phyloP scores from a whole-genome alignment of 768 basidiomycete species.

The Chalciporus pseudorubinellus region DNA sequence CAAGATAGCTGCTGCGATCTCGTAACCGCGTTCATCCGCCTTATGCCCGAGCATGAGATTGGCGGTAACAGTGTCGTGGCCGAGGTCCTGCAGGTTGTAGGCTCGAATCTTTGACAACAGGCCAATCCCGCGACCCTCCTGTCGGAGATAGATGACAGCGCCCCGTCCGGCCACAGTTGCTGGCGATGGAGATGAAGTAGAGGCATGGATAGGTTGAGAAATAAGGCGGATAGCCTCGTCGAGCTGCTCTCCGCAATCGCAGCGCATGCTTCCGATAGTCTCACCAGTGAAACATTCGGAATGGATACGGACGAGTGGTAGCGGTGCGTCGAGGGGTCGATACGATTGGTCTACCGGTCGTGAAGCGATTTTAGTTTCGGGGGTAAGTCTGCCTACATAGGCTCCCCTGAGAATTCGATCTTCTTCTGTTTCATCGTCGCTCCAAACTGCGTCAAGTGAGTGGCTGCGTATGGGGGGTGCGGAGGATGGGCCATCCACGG shows the following conservation, averaged over 20 bases:
- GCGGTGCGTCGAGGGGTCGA: slow-evolving; percentile 41
- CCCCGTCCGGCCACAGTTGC: slow-evolving; percentile 76
- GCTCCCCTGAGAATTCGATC: slow-evolving; percentile 93
- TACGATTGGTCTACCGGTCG: slow-evolving; percentile 25
- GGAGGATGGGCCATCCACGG: slow-evolving; percentile 36
- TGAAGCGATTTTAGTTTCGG: slow-evolving; percentile 48
- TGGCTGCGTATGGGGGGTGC: slow-evolving; percentile 72
- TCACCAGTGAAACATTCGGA: slow-evolving; percentile 99
- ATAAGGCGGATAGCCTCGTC: slow-evolving; percentile 96
- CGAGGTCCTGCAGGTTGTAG: slow-evolving; percentile 96
- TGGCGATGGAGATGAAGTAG: slow-evolving; percentile 33
- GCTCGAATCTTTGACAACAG: slow-evolving; percentile 93
- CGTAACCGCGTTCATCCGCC: slow-evolving; percentile 93
- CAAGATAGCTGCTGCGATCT: slow-evolving; percentile 86
- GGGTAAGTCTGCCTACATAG: slow-evolving; percentile 81
- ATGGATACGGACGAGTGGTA: slow-evolving; percentile 91
- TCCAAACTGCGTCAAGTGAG: slow-evolving; percentile 83
- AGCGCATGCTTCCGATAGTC: slow-evolving; percentile 96
- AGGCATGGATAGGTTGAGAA: slow-evolving; percentile 60
- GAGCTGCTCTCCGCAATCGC: slow-evolving; percentile 97
- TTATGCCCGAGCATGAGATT: slow-evolving; percentile 93
- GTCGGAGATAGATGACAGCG: slow-evolving; percentile 91
- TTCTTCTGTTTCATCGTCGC: slow-evolving; percentile 82
- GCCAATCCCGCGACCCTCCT: slow-evolving; percentile 97
- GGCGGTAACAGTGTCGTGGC: slow-evolving; percentile 97